Evolutionary conservation across 768 basidiomycete species (phyloP), one percentile per base, ranked within the genome.

Genomic region (Kwoniella sp.): DNA sequence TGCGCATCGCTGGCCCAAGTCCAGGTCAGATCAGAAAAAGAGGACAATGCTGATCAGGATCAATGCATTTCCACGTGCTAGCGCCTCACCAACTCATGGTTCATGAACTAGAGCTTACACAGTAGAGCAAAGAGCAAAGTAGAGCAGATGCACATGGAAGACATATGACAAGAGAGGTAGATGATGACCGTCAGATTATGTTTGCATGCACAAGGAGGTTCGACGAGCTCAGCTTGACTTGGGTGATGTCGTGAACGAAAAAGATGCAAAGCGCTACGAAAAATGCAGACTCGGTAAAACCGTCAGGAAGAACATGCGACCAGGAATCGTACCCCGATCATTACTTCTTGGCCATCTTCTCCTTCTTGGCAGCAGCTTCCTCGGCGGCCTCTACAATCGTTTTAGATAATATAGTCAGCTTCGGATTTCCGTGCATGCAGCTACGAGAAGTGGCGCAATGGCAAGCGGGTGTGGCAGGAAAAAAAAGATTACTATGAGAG

Each of bases 311-410:
- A n/a, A n/a, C n/a, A n/a, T n/a, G n/a, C 34, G 34, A 7, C 34
- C 7, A 37, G 34, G 34, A 37, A 37, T 5, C 13, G 41, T 45
- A 26, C 23, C 28, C 26, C 53, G 53, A 5, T 45, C 29, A 65
- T 25, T 58, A 48, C 37, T 51, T 55, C 48, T 66, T 67, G 12
- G 61, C 30, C 22, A 65, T 57, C 58, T 70, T 71, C 26, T 70
- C 76, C 65, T 75, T 77, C 72, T 77, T 77, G 1, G 65, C 76
- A 29, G 70, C 73, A 28, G 76, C 76, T 37, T 71, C 74, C 29
- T 65, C 68, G 2, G 76, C 76, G 22, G 73, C 76, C 60, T 77
- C 76, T 77, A 55, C 30, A 30, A 31, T 9, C 1, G 45, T 34
- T 4, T 29, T 23, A 4, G 30, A 31, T 2, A 45, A 9, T 7